These are phyloP conservation scores for Pythium graminicola DNA, from an alignment of 352 stramenopile species.

Conservation along the genomic window DNA sequence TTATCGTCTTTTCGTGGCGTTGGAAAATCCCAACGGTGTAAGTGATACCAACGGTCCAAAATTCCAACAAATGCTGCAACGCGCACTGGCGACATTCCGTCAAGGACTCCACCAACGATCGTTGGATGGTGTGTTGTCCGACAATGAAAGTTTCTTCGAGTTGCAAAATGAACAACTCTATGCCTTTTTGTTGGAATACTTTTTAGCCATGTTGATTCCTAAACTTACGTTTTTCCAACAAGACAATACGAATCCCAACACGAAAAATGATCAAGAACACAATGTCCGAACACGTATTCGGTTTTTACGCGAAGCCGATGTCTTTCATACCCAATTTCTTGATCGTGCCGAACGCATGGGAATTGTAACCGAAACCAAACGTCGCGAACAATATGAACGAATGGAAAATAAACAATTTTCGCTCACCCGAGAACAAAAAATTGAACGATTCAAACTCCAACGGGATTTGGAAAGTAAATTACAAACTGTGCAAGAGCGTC, in stretches of 20 bases:
- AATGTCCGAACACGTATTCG: conserved; percentile 61
- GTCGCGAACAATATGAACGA: conserved; percentile 68
- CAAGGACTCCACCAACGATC: conserved; percentile 51
- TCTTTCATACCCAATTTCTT: conserved; percentile 73
- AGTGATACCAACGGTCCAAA: conserved; percentile 33
- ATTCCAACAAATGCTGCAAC: conserved; percentile 44
- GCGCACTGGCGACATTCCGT: conserved; percentile 27
- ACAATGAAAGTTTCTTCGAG: conserved; percentile 76
- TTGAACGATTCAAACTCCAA: conserved; percentile 74
- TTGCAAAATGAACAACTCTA: conserved; percentile 78
- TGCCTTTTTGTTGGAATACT: conserved; percentile 75
- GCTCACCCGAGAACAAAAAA: conserved; percentile 71
- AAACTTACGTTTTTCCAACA: conserved; percentile 72
- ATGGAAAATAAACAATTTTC: conserved; percentile 61
- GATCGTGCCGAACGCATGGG: conserved; percentile 56
- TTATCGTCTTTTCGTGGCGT: conserved; percentile 36
- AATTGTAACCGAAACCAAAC: conserved; percentile 60
- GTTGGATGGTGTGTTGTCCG: conserved; percentile 52
- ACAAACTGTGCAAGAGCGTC: conserved; percentile 40
- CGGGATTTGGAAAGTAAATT: conserved; percentile 71
- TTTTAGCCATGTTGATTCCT: conserved; percentile 63
- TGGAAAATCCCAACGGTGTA: conserved; percentile 35
- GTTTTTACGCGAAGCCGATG: conserved; percentile 61
- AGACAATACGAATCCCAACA: neutral
- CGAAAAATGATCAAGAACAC: conserved; percentile 38